Conservation (phyloP, 2,329 filamentous ascomycete genomes). For the Pseudogymnoascus sp. region DNA sequence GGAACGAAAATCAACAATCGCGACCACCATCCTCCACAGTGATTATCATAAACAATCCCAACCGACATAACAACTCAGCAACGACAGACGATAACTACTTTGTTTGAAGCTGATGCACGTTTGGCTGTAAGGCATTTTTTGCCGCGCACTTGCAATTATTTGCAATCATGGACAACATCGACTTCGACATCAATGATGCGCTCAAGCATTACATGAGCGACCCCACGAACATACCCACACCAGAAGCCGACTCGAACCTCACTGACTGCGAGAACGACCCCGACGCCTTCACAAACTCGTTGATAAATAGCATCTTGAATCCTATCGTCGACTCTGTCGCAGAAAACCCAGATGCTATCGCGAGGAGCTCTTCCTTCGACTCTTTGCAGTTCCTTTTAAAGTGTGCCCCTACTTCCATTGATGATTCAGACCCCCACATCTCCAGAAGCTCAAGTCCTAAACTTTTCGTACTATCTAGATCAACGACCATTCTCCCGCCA, state of each 20-base stretch:
- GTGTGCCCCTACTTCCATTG: constrained; percentile 61
- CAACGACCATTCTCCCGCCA: constrained; percentile 68
- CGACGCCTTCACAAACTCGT: constrained; percentile 66
- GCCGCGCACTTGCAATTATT: constrained; percentile 12
- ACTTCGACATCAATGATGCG: constrained; percentile 94
- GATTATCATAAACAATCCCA: constrained; percentile 10
- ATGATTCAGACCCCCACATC: constrained; percentile 21
- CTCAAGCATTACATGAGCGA: constrained; percentile 97
- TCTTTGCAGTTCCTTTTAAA: constrained; percentile 94
- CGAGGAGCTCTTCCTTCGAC: constrained; percentile 73
- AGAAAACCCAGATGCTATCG: constrained; percentile 83
- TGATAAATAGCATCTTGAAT: constrained; percentile 82
- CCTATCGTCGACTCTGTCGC: constrained; percentile 88
- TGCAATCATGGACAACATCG: constrained; percentile 61
- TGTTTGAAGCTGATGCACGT: not conserved
- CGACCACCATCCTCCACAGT: not conserved
- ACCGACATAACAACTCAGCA: not conserved
- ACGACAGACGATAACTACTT: constrained; percentile 4
- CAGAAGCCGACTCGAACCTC: constrained; percentile 75
- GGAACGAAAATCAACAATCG: constrained; percentile 10
- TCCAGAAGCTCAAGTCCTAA: constrained; percentile 48
- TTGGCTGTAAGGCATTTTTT: not conserved
- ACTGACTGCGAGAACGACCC: constrained; percentile 90
- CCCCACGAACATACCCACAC: constrained; percentile 71
- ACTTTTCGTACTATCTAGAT: constrained; percentile 63